Evolutionary conservation across 352 stramenopile genomes (phyloP).

Genomic region (Elongisporangium undulatum): DNA sequence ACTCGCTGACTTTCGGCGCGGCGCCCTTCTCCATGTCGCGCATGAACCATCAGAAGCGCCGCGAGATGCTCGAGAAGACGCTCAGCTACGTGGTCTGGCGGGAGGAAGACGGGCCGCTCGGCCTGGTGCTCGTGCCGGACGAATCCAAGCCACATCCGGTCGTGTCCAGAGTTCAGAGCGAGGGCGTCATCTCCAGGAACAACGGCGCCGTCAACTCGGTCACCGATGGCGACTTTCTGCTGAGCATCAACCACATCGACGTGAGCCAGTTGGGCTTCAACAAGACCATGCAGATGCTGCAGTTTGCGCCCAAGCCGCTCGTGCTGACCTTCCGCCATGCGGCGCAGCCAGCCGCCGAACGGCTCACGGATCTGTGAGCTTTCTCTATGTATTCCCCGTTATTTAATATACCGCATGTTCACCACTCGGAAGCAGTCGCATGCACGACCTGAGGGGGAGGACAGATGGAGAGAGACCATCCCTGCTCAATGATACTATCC

Average conservation of each 20-base stretch:
- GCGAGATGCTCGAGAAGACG: conserved; percentile 47
- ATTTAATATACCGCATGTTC: neutral
- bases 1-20: neutral
- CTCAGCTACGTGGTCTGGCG: conserved; percentile 67
- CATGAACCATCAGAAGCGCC: conserved; percentile 27
- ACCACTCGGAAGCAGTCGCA: too few relatives aligned
- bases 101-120: conserved; percentile 56
- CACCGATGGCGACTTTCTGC: conserved; percentile 33
- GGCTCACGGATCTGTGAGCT: conserved; percentile 48
- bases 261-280: conserved; percentile 52
- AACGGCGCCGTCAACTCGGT: neutral
- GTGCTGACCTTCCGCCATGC: conserved; percentile 61
- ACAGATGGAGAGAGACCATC: neutral
- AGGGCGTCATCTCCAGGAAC: conserved; percentile 8
- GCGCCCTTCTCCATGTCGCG: conserved; percentile 1
- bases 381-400: conserved; percentile 1
- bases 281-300: conserved; percentile 52
- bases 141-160: conserved; percentile 48
- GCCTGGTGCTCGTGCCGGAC: conserved; percentile 50
- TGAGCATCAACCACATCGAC: conserved; percentile 74
- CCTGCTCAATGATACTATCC: neutral
- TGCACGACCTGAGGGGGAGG: neutral
- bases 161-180: conserved; percentile 30
- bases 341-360: conserved; percentile 14
- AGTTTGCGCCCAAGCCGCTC: conserved; percentile 59